Conservation (phyloP, 768 basidiomycete genomes). For the Amanita brunnescens region DNA sequence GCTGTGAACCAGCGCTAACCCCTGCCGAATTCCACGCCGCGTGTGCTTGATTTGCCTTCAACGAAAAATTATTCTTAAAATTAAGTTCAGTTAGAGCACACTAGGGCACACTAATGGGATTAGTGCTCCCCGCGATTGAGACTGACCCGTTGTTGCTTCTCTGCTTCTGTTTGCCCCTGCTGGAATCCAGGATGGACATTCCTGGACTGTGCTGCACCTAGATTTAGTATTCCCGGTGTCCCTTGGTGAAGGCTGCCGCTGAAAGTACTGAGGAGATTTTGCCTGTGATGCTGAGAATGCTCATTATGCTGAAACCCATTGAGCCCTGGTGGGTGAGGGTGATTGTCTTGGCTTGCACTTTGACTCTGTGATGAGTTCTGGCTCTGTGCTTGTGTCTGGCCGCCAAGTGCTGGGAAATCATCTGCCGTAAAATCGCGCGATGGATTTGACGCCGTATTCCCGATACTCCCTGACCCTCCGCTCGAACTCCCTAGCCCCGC, state of each 20-base stretch:
- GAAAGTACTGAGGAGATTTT: conserved; percentile 47
- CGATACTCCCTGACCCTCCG: conserved; percentile 27
- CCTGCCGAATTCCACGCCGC: conserved; percentile 60
- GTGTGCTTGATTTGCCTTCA: conserved; percentile 57
- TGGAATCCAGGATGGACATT: conserved; percentile 46
- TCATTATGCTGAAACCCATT: conserved; percentile 53
- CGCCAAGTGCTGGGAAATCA: conserved; percentile 84
- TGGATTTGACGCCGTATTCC: conserved; percentile 23
- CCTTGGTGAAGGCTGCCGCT: conserved; percentile 29
- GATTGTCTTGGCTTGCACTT: conserved; percentile 28
- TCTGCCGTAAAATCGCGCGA: conserved; percentile 74
- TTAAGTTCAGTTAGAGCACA: neutral
- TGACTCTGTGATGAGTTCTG: conserved; percentile 27
- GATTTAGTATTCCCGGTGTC: conserved; percentile 64
- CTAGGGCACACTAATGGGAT: neutral
- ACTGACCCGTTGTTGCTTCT: conserved; percentile 63
- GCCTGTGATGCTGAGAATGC: conserved; percentile 45
- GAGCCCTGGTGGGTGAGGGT: conserved; percentile 66
- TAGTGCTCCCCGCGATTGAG: neutral
- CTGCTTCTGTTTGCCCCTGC: conserved; percentile 52
- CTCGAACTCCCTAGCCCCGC: conserved; percentile 47
- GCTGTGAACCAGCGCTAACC: conserved; percentile 34
- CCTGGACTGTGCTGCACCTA: conserved; percentile 33
- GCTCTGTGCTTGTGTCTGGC: conserved; percentile 38
- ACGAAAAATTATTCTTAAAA: conserved; percentile 45